These are phyloP conservation scores for Trichoderma polysporum DNA, from an alignment of 2,329 filamentous ascomycete species.

Conservation along the genomic window DNA sequence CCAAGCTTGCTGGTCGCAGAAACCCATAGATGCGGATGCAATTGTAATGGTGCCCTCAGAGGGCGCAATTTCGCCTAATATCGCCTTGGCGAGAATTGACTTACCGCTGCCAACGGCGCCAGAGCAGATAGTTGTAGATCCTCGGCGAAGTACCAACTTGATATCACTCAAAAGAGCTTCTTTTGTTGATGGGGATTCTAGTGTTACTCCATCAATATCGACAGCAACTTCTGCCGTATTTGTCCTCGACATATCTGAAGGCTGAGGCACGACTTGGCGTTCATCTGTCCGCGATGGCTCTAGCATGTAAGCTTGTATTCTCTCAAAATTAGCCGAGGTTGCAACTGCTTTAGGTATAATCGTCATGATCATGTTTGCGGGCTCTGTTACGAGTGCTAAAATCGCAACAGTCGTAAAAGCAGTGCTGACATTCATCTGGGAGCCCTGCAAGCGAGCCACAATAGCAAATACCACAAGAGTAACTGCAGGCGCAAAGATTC, in stretches of 20 bases:
- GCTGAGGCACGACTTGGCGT: not conserved
- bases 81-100: constrained; percentile 26
- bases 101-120: constrained; percentile 33
- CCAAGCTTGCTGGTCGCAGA: constrained; percentile 27
- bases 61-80: constrained; percentile 24
- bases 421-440: constrained; percentile 34
- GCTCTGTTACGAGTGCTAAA: constrained; percentile 41
- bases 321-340: constrained; percentile 36
- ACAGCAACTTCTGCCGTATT: not conserved
- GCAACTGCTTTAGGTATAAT: constrained; percentile 37
- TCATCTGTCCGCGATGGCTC: constrained; percentile 16
- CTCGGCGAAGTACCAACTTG: constrained; percentile 26
- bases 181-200: not conserved
- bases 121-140: constrained; percentile 29
- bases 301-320: constrained; percentile 39
- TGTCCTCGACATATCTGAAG: not conserved
- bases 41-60: constrained; percentile 16
- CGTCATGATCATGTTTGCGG: constrained; percentile 47
- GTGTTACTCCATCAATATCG: not conserved
- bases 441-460: constrained; percentile 26
- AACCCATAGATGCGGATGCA: constrained; percentile 18
- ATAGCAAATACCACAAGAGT: constrained; percentile 39
- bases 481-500: constrained; percentile 42
- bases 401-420: constrained; percentile 43
- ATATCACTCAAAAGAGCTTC: constrained; percentile 19